phyloP scores from a whole-genome alignment of 2,329 filamentous ascomycete species.

The Penicillium sclerotigenum region DNA sequence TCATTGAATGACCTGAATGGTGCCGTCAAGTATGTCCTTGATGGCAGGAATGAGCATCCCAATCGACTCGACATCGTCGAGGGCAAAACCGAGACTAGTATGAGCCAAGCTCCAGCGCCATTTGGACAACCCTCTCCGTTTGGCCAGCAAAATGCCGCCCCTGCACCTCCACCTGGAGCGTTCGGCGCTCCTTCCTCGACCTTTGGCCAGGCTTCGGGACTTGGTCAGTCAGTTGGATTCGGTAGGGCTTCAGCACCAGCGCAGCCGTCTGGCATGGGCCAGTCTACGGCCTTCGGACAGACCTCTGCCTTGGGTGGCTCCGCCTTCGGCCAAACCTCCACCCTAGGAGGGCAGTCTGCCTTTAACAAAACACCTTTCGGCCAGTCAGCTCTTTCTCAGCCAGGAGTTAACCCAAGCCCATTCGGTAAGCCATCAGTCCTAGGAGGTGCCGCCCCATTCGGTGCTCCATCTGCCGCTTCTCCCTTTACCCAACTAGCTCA shows the following conservation, averaged over 20 bases:
- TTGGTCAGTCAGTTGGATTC: slow-evolving; percentile 27
- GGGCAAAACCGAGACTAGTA: slow-evolving; percentile 27
- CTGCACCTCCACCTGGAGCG: slow-evolving; percentile 16
- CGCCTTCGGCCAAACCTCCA: slow-evolving; percentile 12
- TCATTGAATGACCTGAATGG: slow-evolving; percentile 67
- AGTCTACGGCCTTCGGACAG: slow-evolving; percentile 18
- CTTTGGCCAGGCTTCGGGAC: slow-evolving; percentile 19
- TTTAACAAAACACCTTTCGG: slow-evolving; percentile 29
- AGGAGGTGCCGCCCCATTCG: slow-evolving; percentile 31
- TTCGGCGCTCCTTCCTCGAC: slow-evolving; percentile 18
- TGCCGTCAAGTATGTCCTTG: slow-evolving; percentile 67
- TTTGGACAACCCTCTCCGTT: slow-evolving; percentile 29
- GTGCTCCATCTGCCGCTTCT: slow-evolving; percentile 34
- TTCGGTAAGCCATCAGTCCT: slow-evolving; percentile 27
- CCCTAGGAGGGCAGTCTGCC: slow-evolving; percentile 34
- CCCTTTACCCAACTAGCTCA: slow-evolving; percentile 47
- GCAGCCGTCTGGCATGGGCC: slow-evolving; percentile 19
- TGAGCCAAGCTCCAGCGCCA: slow-evolving; percentile 6
- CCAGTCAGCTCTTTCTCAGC: slow-evolving; percentile 16
- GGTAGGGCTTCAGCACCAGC: slow-evolving; percentile 13
- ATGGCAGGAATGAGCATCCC: slow-evolving; percentile 66
- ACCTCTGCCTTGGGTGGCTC: slow-evolving; percentile 14
- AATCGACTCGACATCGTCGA: slow-evolving; percentile 62
- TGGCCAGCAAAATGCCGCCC: slow-evolving; percentile 20
- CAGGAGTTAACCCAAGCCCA: slow-evolving; percentile 1